phyloP scores from a whole-genome alignment of 2,329 filamentous ascomycete genomes.

The Claviceps maximensis region DNA sequence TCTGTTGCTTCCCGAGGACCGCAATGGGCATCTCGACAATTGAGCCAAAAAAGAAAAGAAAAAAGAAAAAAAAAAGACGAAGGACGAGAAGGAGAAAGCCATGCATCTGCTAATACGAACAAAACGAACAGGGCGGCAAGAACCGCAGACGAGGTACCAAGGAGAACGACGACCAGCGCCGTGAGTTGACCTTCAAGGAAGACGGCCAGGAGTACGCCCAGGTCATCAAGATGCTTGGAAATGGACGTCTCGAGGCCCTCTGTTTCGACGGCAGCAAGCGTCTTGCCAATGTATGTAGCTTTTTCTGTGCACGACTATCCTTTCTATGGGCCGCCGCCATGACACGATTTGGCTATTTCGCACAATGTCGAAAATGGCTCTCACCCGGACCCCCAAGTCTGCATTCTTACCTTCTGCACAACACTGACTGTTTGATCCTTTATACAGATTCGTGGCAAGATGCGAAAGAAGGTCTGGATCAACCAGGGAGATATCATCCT shows the following conservation, averaged over 20 bases:
- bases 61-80: background rate
- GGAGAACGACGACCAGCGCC: constrained; percentile 98
- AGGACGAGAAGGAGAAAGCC: background rate
- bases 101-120: constrained; percentile 6
- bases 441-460: constrained; percentile 62
- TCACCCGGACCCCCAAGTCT: no score
- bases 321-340: no score
- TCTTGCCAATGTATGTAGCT: constrained; percentile 26
- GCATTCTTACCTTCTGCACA: no score
- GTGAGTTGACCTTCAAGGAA: constrained; percentile 97
- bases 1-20: background rate
- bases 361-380: no score
- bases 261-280: constrained; percentile 73
- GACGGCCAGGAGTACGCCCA: constrained; percentile 63
- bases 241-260: constrained; percentile 80
- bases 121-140: constrained; percentile 70
- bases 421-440: background rate
- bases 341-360: no score
- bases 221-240: constrained; percentile 80
- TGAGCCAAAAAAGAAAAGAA: background rate
- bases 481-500: constrained; percentile 95
- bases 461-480: constrained; percentile 99
- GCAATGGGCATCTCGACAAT: background rate
- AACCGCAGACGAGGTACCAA: constrained; percentile 98
- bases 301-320: background rate